phyloP scores from a whole-genome alignment of 805 yeast species.

The Myxozyma neotropica region DNA sequence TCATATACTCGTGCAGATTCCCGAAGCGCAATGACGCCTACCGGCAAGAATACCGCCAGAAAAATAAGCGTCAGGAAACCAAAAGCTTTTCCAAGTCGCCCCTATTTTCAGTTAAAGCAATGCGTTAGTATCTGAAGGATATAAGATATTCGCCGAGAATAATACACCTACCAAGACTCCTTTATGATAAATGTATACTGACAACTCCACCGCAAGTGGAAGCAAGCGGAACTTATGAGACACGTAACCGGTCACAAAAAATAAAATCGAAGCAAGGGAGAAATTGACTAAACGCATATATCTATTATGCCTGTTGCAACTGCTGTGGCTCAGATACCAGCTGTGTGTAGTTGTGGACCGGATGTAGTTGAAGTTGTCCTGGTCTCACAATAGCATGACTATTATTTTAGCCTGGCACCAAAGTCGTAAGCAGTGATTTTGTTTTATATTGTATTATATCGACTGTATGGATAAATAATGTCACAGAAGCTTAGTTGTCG shows the following conservation, averaged over 20 bases:
- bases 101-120: not conserved
- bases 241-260: constrained; percentile 25
- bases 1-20: constrained; percentile 22
- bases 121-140: too few relatives aligned
- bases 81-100: constrained; percentile 21
- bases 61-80: constrained; percentile 20
- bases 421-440: too few relatives aligned
- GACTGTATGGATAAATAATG: too few relatives aligned
- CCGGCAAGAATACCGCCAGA: constrained; percentile 21
- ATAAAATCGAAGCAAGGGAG: constrained; percentile 9
- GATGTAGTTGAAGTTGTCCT: too few relatives aligned
- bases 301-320: too few relatives aligned
- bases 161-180: constrained; percentile 18
- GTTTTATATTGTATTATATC: too few relatives aligned
- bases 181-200: constrained; percentile 7
- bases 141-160: too few relatives aligned
- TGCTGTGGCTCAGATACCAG: too few relatives aligned
- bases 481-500: too few relatives aligned
- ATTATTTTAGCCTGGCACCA: too few relatives aligned
- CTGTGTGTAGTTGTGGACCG: too few relatives aligned
- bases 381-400: too few relatives aligned
- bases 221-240: constrained; percentile 26
- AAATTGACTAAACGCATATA: constrained; percentile 20
- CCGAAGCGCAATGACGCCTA: constrained; percentile 22
- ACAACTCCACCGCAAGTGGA: not conserved